Evolutionary conservation across 192 early-diverging fungal genomes (phyloP).

Genomic region (Jimgerdemannia flammicorona): DNA sequence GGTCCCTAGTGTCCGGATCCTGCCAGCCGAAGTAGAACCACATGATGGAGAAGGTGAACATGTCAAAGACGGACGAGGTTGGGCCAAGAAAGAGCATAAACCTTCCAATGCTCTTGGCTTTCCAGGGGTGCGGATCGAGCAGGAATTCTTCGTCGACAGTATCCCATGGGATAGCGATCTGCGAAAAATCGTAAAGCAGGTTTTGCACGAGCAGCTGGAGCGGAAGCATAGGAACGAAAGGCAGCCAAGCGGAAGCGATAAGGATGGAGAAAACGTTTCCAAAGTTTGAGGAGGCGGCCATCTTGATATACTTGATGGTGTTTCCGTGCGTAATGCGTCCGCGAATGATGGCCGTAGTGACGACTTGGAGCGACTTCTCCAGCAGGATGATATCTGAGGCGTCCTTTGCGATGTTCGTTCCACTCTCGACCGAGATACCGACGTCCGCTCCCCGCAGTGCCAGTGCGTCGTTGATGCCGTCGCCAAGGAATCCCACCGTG

Average conservation of each 20-base stretch:
- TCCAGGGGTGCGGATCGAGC: conserved; percentile 37
- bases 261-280: conserved; percentile 52
- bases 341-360: conserved; percentile 31
- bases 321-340: conserved; percentile 48
- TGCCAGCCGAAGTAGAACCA: conserved; percentile 35
- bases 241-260: conserved; percentile 45
- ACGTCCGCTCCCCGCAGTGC: conserved; percentile 45
- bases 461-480: conserved; percentile 54
- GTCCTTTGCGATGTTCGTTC: conserved; percentile 50
- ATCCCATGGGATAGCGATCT: conserved; percentile 47
- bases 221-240: conserved; percentile 44
- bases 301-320: conserved; percentile 52
- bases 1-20: conserved; percentile 3
- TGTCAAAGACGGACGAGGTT: conserved; percentile 41
- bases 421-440: conserved; percentile 48
- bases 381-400: conserved; percentile 48
- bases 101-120: conserved; percentile 29
- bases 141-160: conserved; percentile 44
- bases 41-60: conserved; percentile 36
- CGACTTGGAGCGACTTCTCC: conserved; percentile 41
- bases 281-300: conserved; percentile 54
- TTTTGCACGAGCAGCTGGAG: conserved; percentile 44
- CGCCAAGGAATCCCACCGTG: conserved; percentile 47
- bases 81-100: conserved; percentile 52
- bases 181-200: conserved; percentile 46